Conservation (phyloP, 176 grass and related monocot species). For the Chrysopogon serrulatus region DNA sequence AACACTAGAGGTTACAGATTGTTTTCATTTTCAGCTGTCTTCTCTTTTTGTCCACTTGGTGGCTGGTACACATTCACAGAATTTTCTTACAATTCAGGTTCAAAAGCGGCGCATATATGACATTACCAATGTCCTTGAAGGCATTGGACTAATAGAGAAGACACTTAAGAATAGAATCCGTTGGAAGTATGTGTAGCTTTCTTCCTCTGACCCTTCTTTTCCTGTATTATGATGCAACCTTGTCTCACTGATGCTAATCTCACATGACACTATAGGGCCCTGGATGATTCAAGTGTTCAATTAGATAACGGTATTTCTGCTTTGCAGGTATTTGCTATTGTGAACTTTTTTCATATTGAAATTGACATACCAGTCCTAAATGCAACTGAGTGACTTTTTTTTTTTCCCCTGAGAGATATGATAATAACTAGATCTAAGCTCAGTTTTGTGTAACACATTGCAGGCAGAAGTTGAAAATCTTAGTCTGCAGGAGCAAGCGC, state of each 20-base stretch:
- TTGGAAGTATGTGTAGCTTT: conserved; percentile 75
- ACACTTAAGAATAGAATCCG: conserved; percentile 95
- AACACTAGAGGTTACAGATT: conserved; percentile 65
- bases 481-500: conserved; percentile 55
- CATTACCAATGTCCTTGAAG: conserved; percentile 99
- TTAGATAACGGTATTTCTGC: conserved; percentile 68
- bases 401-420: not conserved
- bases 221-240: not conserved
- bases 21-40: not conserved
- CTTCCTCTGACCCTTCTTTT: conserved; percentile 12
- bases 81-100: conserved; percentile 54
- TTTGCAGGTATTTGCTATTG: conserved; percentile 64
- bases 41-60: not conserved
- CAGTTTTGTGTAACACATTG: conserved; percentile 25
- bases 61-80: not conserved
- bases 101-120: conserved; percentile 99
- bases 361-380: conserved; percentile 7
- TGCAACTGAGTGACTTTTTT: not conserved
- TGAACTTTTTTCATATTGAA: conserved; percentile 14
- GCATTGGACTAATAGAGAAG: conserved; percentile 97
- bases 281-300: conserved; percentile 71
- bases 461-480: conserved; percentile 91
- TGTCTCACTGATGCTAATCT: conserved; percentile 18
- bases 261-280: conserved; percentile 44
- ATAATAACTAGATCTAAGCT: not conserved